Evolutionary conservation across 164 flowering plant genomes (phyloP).

Genomic region (Warburgia ugandensis): DNA sequence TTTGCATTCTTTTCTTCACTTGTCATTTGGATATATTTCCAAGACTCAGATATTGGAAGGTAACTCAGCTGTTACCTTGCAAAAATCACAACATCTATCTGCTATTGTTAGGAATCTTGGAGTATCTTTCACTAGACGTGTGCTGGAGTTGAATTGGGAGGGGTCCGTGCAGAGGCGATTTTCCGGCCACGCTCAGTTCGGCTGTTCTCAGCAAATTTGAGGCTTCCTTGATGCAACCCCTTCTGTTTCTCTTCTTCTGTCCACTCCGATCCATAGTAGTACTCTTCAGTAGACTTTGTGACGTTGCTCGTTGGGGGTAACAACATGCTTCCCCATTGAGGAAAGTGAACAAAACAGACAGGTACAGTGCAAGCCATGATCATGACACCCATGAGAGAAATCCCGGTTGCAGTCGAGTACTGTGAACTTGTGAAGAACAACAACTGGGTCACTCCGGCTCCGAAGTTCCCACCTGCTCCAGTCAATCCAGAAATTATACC

Average conservation of each 20-base stretch:
- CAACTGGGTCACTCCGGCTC: slow-evolving; percentile 61
- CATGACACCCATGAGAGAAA: slow-evolving; percentile 66
- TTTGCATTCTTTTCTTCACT: no score
- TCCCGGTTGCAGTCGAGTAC: slow-evolving; percentile 44
- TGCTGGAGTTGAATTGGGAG: slow-evolving; percentile 39
- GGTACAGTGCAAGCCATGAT: slow-evolving; percentile 52
- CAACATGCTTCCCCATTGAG: slow-evolving; percentile 93
- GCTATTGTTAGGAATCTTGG: no score
- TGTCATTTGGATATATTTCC: no score
- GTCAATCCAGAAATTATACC: slow-evolving; percentile 73
- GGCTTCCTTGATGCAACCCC: slow-evolving; percentile 46
- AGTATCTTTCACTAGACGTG: no score
- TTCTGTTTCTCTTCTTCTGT: no score
- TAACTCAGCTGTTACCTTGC: no score
- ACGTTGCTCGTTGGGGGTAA: slow-evolving; percentile 38
- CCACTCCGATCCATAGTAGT: no score
- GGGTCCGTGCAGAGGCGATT: slow-evolving; percentile 42
- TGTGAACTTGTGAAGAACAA: slow-evolving; percentile 51
- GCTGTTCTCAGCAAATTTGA: slow-evolving; percentile 73
- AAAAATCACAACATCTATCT: no score
- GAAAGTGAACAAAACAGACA: slow-evolving; percentile 51
- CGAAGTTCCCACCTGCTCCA: slow-evolving; percentile 82
- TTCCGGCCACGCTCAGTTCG: slow-evolving; percentile 51
- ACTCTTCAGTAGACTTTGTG: slow-evolving; percentile 27
- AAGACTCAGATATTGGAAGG: no score